These are phyloP conservation scores for Liriodendron chinense DNA, from an alignment of 164 flowering plant genomes.

Conservation along the genomic window DNA sequence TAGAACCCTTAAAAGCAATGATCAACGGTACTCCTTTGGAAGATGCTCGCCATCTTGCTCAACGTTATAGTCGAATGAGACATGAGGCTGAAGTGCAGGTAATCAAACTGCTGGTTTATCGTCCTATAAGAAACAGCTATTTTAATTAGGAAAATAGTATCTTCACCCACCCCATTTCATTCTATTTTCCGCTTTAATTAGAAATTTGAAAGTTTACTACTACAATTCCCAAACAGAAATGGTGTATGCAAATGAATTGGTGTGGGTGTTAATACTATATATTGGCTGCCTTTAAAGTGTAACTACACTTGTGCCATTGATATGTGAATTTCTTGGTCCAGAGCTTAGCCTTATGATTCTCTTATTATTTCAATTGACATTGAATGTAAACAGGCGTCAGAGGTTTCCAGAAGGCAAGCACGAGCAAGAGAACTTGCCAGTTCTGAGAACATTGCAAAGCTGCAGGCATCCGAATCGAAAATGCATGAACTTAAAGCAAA, in stretches of 20 bases:
- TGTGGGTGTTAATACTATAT: no score
- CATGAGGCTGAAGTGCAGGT: slow-evolving; percentile 98
- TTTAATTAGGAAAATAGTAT: background rate
- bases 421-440: slow-evolving; percentile 67
- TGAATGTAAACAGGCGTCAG: slow-evolving; percentile 57
- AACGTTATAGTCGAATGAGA: slow-evolving; percentile 97
- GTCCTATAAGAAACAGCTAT: background rate
- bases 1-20: slow-evolving; percentile 94
- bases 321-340: background rate
- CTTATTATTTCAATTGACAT: slow-evolving; percentile 14
- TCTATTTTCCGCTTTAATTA: no score
- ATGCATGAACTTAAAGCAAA: slow-evolving; percentile 91
- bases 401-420: slow-evolving; percentile 75
- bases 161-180: background rate
- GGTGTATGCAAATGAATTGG: no score
- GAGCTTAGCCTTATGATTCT: slow-evolving; percentile 8
- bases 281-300: no score
- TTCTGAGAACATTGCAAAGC: slow-evolving; percentile 72
- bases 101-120: slow-evolving; percentile 10
- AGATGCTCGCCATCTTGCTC: slow-evolving; percentile 99
- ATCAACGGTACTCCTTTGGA: slow-evolving; percentile 80
- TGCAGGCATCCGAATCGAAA: slow-evolving; percentile 78
- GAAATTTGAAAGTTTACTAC: no score
- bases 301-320: background rate
- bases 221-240: no score